Evolutionary conservation across 768 basidiomycete genomes (phyloP).

Genomic region (Leucogyrophana mollusca): DNA sequence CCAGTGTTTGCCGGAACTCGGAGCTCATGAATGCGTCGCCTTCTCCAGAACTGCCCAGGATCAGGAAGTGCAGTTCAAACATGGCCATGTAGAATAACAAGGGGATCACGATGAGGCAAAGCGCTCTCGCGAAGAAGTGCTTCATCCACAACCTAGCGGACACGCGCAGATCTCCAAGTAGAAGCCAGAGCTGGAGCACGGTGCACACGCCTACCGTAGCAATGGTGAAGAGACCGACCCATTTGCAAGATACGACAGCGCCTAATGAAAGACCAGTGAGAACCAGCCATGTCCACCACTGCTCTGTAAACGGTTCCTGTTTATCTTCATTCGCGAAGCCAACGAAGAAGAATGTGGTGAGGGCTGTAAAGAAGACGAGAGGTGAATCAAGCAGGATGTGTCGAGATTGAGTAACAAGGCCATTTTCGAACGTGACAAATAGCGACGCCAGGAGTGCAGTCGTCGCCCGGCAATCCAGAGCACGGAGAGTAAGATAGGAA

Average conservation of each 20-base stretch:
- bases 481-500: slow-evolving; percentile 90
- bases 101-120: slow-evolving; percentile 88
- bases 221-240: slow-evolving; percentile 98
- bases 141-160: slow-evolving; percentile 70
- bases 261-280: slow-evolving; percentile 89
- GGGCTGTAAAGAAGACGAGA: slow-evolving; percentile 96
- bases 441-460: slow-evolving; percentile 89
- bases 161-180: slow-evolving; percentile 85
- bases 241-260: slow-evolving; percentile 92
- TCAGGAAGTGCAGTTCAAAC: slow-evolving; percentile 93
- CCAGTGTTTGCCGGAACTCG: slow-evolving; percentile 95
- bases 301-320: slow-evolving; percentile 73
- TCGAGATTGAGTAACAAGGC: slow-evolving; percentile 91
- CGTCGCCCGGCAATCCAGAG: slow-evolving; percentile 87
- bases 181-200: slow-evolving; percentile 80
- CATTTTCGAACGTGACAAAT: slow-evolving; percentile 96
- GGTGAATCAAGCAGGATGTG: slow-evolving; percentile 97
- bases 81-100: slow-evolving; percentile 91
- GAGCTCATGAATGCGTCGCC: slow-evolving; percentile 99
- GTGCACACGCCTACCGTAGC: slow-evolving; percentile 90
- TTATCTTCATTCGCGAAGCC: slow-evolving; percentile 92
- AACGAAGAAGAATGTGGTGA: slow-evolving; percentile 83
- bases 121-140: slow-evolving; percentile 86
- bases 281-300: slow-evolving; percentile 93
- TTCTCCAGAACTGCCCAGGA: slow-evolving; percentile 88